A percentile compares a stretch with the other conserved stretches of the same genome.
Conservation (phyloP, 345 rosid genomes). For the Pistacia vera region DNA sequence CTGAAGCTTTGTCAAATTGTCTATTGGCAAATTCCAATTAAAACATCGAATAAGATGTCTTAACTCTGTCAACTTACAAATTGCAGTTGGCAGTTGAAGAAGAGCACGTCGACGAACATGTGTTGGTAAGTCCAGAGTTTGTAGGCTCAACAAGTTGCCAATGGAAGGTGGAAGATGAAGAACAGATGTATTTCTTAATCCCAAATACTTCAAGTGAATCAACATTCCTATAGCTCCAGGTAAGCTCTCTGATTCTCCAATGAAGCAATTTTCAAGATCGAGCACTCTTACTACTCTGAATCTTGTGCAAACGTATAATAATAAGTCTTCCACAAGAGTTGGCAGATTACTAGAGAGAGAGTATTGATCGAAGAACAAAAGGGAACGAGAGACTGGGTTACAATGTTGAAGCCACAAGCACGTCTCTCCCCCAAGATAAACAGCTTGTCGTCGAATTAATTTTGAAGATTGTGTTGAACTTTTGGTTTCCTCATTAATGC, state of each 20-base stretch:
- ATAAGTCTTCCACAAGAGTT: accelerated
- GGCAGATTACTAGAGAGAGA: background rate
- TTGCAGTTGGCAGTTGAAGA: background rate
- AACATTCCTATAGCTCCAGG: too few species aligned
- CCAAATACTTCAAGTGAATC: too few species aligned
- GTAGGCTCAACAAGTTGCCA: too few species aligned
- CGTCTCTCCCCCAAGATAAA: background rate
- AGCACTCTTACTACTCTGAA: background rate
- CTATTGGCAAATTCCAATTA: background rate
- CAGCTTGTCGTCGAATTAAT: background rate
- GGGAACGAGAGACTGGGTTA: background rate
- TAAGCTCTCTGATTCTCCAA: background rate
- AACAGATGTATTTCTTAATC: too few species aligned
- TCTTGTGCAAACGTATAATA: background rate
- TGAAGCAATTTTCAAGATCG: background rate
- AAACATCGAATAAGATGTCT: background rate
- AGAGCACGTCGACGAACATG: background rate
- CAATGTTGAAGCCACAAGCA: background rate
- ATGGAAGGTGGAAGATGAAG: too few species aligned
- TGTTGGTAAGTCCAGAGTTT: background rate
- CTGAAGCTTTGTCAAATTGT: background rate
- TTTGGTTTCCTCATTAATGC: background rate
- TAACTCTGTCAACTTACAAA: background rate
- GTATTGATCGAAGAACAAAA: background rate
- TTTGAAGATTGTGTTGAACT: background rate